Conservation (phyloP, 495 filamentous ascomycete genomes). For the Penicillium fimorum region DNA sequence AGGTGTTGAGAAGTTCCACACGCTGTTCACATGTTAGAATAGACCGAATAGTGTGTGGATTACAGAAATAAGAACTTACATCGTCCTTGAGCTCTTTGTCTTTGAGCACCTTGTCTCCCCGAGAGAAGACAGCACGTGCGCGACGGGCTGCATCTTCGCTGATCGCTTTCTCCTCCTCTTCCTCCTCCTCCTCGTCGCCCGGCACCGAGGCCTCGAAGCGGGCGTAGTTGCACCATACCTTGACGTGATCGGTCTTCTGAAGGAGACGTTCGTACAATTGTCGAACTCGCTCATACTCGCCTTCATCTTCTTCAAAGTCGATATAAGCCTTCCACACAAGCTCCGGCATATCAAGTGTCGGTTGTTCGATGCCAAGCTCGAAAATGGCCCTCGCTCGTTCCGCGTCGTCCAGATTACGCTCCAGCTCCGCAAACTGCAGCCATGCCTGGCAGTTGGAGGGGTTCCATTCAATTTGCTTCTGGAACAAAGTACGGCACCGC, state of each 20-base stretch:
- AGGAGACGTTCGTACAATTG: conserved; percentile 88
- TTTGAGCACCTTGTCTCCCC: conserved; percentile 85
- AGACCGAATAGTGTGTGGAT: not conserved
- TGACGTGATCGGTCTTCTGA: conserved; percentile 92
- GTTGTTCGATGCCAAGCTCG: conserved; percentile 82
- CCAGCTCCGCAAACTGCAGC: conserved; percentile 92
- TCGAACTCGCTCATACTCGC: conserved; percentile 79
- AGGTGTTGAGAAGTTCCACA: conserved; percentile 83
- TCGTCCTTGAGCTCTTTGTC: conserved; percentile 93
- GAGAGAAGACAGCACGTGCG: conserved; percentile 79
- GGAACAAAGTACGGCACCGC: conserved; percentile 84
- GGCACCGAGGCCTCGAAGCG: conserved; percentile 92
- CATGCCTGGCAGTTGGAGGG: conserved; percentile 85
- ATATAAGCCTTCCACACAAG: conserved; percentile 96
- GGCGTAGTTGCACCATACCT: conserved; percentile 97
- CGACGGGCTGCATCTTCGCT: conserved; percentile 79
- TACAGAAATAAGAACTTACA: conserved; percentile 36
- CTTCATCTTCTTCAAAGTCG: conserved; percentile 94
- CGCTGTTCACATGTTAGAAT: conserved; percentile 51
- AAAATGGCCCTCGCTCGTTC: conserved; percentile 88
- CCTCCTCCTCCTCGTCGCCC: conserved; percentile 63
- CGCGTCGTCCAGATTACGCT: conserved; percentile 83
- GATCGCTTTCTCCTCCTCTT: conserved; percentile 64
- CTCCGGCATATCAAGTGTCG: conserved; percentile 94
- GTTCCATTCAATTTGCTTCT: conserved; percentile 92